Percentiles rank a stretch among this genome's conserved stretches.
Conservation (phyloP, 352 stramenopile genomes). For the Phytophthora europaea region DNA sequence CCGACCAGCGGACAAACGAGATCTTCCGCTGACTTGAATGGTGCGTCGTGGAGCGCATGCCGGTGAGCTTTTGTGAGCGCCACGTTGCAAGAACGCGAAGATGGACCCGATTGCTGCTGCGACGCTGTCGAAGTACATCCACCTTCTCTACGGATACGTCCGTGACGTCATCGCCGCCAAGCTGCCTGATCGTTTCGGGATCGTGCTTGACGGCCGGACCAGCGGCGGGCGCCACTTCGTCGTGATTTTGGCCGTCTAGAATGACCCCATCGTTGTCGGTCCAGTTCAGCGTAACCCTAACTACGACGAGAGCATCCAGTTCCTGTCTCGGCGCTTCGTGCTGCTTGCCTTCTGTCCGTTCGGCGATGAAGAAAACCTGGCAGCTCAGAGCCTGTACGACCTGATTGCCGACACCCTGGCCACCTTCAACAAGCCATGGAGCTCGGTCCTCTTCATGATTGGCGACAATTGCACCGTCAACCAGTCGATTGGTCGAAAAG, state of each 20-base stretch:
- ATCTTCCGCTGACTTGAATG: slow-evolving; percentile 10
- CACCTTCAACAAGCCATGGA: neutral
- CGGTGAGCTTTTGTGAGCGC: slow-evolving; percentile 3
- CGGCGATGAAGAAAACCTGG: neutral
- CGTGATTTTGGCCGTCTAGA: neutral
- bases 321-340: neutral
- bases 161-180: slow-evolving; percentile 1
- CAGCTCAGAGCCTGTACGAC: neutral
- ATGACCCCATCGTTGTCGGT: neutral
- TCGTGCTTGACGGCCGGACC: neutral
- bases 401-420: neutral
- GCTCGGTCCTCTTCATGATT: slow-evolving; percentile 2
- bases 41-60: slow-evolving; percentile 1
- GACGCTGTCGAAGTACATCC: neutral
- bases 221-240: slow-evolving; percentile 1
- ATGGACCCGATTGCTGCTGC: slow-evolving; percentile 3
- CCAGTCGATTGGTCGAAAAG: neutral
- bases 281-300: neutral
- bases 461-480: slow-evolving; percentile 13
- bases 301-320: slow-evolving; percentile 5
- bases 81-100: neutral
- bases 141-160: slow-evolving; percentile 1
- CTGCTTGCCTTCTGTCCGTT: neutral
- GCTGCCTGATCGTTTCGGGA: neutral
- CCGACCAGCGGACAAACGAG: slow-evolving; percentile 8